phyloP scores from a whole-genome alignment of 1,139 yeast genomes.

The Lodderomyces parapsilosis region DNA sequence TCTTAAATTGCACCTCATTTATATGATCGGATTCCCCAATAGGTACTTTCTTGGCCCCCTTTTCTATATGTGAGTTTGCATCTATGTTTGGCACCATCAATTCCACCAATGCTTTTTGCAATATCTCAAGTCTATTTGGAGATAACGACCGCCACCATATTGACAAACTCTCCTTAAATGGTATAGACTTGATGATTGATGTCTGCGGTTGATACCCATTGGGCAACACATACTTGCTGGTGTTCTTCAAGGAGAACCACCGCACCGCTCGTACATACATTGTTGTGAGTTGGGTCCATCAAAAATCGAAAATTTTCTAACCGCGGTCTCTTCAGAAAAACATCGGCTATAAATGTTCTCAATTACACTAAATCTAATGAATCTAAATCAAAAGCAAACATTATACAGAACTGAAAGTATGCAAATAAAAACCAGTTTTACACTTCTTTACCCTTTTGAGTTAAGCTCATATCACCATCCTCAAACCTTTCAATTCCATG shows the following conservation, averaged over 20 bases:
- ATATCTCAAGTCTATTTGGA: conserved; percentile 23
- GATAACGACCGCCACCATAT: conserved; percentile 34
- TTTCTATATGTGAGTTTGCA: conserved; percentile 24
- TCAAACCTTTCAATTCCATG: conserved; percentile 19
- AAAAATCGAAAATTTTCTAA: not conserved
- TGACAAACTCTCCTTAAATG: conserved; percentile 17
- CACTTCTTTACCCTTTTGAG: not conserved
- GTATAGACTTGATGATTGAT: conserved; percentile 15
- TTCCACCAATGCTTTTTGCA: conserved; percentile 38
- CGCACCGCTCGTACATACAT: conserved; percentile 4
- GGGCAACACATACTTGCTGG: conserved; percentile 14
- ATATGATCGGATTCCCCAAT: conserved; percentile 28
- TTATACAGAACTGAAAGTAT: not conserved
- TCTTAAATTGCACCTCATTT: conserved; percentile 37
- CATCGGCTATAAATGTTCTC: not conserved
- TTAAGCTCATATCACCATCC: conserved; percentile 3
- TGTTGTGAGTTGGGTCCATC: not conserved
- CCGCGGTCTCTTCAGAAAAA: not conserved
- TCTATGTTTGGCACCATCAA: conserved; percentile 29
- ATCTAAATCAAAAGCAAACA: not conserved
- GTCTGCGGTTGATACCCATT: conserved; percentile 16
- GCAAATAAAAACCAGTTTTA: not conserved
- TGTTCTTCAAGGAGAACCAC: conserved; percentile 10
- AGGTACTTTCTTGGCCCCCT: conserved; percentile 20
- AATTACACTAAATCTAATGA: no score